These are phyloP conservation scores for Ceratocystis cubensis DNA, from an alignment of 2,329 filamentous ascomycete genomes.

Conservation along the genomic window DNA sequence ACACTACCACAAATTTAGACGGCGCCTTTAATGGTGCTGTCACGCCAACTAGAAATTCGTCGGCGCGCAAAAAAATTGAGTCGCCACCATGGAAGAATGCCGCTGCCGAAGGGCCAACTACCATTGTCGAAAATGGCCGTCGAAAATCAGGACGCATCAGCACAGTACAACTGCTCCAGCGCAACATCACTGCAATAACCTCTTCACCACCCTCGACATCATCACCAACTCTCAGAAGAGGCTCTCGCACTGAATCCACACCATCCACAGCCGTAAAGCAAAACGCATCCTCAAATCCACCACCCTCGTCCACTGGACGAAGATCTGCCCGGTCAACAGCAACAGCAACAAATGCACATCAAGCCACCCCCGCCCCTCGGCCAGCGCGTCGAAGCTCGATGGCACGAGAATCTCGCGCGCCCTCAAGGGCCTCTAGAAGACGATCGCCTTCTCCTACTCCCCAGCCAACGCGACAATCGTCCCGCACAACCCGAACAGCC, in stretches of 20 bases:
- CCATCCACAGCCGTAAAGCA: not conserved
- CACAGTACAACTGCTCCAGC: constrained; percentile 27
- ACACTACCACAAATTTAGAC: constrained; percentile 25
- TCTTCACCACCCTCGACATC: not conserved
- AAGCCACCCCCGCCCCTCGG: not conserved
- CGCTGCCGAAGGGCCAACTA: constrained; percentile 73
- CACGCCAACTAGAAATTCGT: constrained; percentile 30
- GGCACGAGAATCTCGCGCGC: constrained; percentile 9
- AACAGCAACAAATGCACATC: not conserved
- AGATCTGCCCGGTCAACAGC: not conserved
- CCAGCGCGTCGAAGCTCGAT: constrained; percentile 6
- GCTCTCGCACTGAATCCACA: not conserved
- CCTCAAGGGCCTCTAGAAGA: constrained; percentile 20
- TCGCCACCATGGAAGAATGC: constrained; percentile 93
- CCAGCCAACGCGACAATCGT: constrained; percentile 30
- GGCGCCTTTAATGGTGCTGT: not conserved
- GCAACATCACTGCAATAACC: not conserved
- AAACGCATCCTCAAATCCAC: not conserved
- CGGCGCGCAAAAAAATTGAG: constrained; percentile 37
- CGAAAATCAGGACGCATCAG: constrained; percentile 56
- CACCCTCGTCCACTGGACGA: not conserved
- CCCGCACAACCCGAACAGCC: constrained; percentile 27
- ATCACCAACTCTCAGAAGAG: not conserved
- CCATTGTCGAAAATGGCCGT: constrained; percentile 62
- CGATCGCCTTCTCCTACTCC: constrained; percentile 26